Percentiles rank a stretch among this genome's conserved stretches.
These are phyloP conservation scores for Kwoniella shivajii DNA, from an alignment of 1,284 basidiomycete species.

Conservation along the genomic window DNA sequence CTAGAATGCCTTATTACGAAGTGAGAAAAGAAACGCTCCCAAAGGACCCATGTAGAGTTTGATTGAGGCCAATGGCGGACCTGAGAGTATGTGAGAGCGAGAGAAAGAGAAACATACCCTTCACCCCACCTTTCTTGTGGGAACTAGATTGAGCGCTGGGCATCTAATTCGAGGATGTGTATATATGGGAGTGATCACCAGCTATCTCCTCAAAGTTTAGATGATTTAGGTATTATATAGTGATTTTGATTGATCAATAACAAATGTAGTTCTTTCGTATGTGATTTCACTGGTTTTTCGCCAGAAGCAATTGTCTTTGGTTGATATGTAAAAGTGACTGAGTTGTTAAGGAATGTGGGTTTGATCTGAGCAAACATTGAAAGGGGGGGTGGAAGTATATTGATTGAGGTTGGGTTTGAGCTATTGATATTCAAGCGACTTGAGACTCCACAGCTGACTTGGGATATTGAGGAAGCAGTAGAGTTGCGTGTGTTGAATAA, in stretches of 20 bases:
- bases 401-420: too few relatives aligned
- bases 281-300: conserved; percentile 6
- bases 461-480: too few relatives aligned
- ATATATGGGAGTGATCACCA: not conserved
- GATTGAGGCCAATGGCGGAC: too few relatives aligned
- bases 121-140: conserved; percentile 9
- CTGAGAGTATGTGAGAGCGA: not conserved
- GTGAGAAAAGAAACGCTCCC: not conserved
- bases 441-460: too few relatives aligned
- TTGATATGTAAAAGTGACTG: not conserved
- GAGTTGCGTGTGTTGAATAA: too few relatives aligned
- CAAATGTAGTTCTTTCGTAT: conserved; percentile 13
- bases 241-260: conserved; percentile 22
- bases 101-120: conserved; percentile 7
- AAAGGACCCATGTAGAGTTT: conserved; percentile 1
- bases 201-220: too few relatives aligned
- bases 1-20: not conserved
- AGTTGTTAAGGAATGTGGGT: not conserved
- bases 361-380: conserved; percentile 18
- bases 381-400: not conserved
- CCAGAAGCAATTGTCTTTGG: not conserved
- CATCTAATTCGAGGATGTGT: not conserved
- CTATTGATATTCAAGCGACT: too few relatives aligned
- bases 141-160: conserved; percentile 12
- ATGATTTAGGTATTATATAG: conserved; percentile 15